Base-by-base conservation (phyloP, 169 alveolate genomes). In the Toxoplasma gondii region DNA sequence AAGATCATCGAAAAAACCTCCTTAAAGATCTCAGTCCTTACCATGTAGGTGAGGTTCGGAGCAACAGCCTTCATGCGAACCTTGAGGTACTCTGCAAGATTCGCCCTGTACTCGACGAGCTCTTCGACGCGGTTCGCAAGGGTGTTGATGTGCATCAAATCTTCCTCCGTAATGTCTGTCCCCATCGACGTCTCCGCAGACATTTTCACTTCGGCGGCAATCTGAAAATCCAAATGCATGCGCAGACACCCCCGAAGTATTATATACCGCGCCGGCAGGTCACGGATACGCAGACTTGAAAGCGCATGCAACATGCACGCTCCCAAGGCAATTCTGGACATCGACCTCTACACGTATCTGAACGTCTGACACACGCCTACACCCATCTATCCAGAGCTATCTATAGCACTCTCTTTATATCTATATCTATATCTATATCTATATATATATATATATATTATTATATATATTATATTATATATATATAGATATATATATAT, bases 161-260 rank as follows among this genome's bases (percentile, higher is more conserved):
- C 99, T 94, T 98, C 99, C 27, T 98, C 98, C 45, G 99, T 97
- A 53, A 99, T 99, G 96, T 99, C 99, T 43, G 99, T 98, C 49
- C 99, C 99, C 99, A 99, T 99, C 36, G 99, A 99, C 58, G 99
- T 99, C 97, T 99, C 99, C 29, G 99, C 99, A 22, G 99, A 99
- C 92, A 99, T 98, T 95, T 98, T 98, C 93, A 99, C 98, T 97
- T 99, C 99, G 92, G 97, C 98, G 78, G 98, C 99, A 41, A 98
- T 98, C 93, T 99, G 99, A 94, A 98, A 58, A 44, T 17, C 4
- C 58, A 49, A 49, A 49, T 31, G 38, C 12, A 78, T 34, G 31
- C 22, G 31, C 38, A 78, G 17, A 78, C 31, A 78, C 38, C 16
- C 41, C 22, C 41, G 31, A 34, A 78, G 86, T 19, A 24, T 17